Conservation (phyloP, 768 basidiomycete species). For the Postia placenta region DNA sequence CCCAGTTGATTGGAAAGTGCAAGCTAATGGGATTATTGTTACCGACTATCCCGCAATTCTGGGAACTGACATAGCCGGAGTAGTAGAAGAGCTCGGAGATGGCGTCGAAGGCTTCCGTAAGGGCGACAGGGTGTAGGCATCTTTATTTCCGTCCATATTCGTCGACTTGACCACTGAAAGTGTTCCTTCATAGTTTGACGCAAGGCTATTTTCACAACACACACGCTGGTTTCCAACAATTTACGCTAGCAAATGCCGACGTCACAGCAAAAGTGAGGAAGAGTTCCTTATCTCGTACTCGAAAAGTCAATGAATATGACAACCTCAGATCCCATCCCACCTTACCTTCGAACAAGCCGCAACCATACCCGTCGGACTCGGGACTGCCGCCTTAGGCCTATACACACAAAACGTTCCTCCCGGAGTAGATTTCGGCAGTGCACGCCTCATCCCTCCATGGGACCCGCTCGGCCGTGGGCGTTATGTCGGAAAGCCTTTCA, state of each 20-base stretch:
- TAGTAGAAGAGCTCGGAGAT: constrained; percentile 22
- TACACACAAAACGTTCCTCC: background rate
- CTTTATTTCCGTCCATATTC: background rate
- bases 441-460: constrained; percentile 23
- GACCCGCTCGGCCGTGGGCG: constrained; percentile 20
- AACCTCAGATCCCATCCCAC: constrained; percentile 27
- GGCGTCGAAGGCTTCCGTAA: constrained; percentile 19
- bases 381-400: constrained; percentile 19
- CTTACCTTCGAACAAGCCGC: constrained; percentile 34
- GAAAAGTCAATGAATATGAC: background rate
- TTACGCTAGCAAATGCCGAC: constrained; percentile 15
- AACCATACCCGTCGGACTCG: constrained; percentile 31
- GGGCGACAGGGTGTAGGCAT: constrained; percentile 23
- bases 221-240: constrained; percentile 17
- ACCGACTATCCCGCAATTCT: constrained; percentile 23
- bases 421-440: constrained; percentile 13
- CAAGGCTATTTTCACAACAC: constrained; percentile 5
- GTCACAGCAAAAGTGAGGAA: constrained; percentile 16
- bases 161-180: background rate
- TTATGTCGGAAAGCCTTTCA: constrained; percentile 26
- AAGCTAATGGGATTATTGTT: constrained; percentile 17
- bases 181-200: constrained; percentile 1
- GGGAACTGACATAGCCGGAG: constrained; percentile 27
- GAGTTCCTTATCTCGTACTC: background rate
- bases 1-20: constrained; percentile 30